phyloP scores from a whole-genome alignment of 164 flowering plant species.

The Magnolia officinalis region DNA sequence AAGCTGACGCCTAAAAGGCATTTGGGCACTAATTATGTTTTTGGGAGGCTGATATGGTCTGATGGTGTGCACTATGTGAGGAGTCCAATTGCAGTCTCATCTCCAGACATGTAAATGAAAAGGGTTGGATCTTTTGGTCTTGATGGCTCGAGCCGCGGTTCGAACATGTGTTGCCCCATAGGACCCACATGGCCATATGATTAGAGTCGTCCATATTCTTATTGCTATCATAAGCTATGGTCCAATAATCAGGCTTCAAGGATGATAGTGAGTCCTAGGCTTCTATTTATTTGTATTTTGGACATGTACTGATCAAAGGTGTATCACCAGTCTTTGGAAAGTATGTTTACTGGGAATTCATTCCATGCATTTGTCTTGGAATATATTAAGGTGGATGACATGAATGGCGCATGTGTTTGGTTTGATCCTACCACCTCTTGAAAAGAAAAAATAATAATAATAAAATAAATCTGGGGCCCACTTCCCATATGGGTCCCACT shows the following conservation, averaged over 20 bases:
- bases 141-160: neutral
- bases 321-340: too few relatives aligned
- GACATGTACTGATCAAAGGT: too few relatives aligned
- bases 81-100: conserved; percentile 56
- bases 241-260: neutral
- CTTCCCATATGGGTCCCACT: too few relatives aligned
- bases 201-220: neutral
- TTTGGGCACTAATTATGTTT: conserved; percentile 33
- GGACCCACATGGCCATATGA: neutral
- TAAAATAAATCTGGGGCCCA: too few relatives aligned
- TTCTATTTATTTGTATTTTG: too few relatives aligned
- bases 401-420: too few relatives aligned
- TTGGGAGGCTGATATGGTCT: conserved; percentile 62
- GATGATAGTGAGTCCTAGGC: neutral
- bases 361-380: too few relatives aligned
- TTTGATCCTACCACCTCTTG: too few relatives aligned
- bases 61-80: conserved; percentile 65
- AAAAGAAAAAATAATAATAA: too few relatives aligned
- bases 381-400: too few relatives aligned
- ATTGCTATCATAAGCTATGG: neutral
- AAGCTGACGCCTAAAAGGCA: conserved; percentile 17
- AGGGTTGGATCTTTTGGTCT: neutral
- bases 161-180: neutral
- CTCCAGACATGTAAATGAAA: neutral
- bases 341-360: too few relatives aligned